Evolutionary conservation across 352 stramenopile genomes (phyloP), one percentile per base, ranked within the genome.

Genomic region (Phytopythium delawarense): DNA sequence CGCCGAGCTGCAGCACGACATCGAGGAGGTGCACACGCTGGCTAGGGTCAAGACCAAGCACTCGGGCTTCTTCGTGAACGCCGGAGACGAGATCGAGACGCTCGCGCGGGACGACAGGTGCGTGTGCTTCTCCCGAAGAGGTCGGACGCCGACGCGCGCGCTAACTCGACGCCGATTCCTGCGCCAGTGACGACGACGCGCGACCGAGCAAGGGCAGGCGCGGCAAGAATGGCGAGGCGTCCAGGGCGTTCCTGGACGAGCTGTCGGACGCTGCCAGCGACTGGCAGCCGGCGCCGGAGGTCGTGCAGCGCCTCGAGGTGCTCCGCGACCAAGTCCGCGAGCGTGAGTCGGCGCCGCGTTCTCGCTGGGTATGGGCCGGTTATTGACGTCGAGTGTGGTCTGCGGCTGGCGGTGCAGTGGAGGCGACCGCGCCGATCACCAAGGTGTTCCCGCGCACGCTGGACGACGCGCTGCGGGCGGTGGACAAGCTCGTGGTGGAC

Each of bases 21-120:
- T 95, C 54, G 84, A 95, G 63, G 84, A 92, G 39, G 81, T 89
- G 30, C 70, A 87, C 67, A 83, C 64, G 5, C 83, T 93, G 42
- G 81, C 72, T 5, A 75, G 75, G 45, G 79, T 95, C 9, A 76
- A 91, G 62, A 95, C 87, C 35, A 95, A 95, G 53, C 87, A 95
- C 66, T 71, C 78, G n/a, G 87, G 87, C 49, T 95, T 95, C 69
- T 95, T 95, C 51, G 87, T 95, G 28, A 95, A 94, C 59, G 87
- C 87, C 20, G 87, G 87, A 12, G 84, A 94, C 54, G 69, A 88
- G 62, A 95, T 95, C 42, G 87, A 95, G 75, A 95, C 81, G 51
- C 62, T 95, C 52, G 79, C 66, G 52, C 58, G 61, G 15, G 60
- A 70, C 7, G 67, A 72, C 4, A 51, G 54, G 57, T 74, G 44